Percentiles rank a stretch among this genome's conserved stretches.
Evolutionary conservation across 495 filamentous ascomycete genomes (phyloP).

Genomic region (Podospora fimiseda): DNA sequence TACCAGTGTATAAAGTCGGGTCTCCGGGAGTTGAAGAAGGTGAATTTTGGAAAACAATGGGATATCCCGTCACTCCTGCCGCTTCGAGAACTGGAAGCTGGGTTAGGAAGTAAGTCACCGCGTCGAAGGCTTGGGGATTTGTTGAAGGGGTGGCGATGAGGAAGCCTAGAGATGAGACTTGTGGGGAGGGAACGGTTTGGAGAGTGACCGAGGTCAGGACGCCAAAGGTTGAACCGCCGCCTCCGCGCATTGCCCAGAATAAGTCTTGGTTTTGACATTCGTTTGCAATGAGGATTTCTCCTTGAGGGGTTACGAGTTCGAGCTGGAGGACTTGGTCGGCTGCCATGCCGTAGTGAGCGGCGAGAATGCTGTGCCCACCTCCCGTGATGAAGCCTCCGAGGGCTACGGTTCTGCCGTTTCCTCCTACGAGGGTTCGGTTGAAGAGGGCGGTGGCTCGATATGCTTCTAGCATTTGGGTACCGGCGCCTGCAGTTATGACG

Average conservation of each 20-base stretch:
- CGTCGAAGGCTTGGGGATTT: slow-evolving; percentile 17
- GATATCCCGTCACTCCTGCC: slow-evolving; percentile 36
- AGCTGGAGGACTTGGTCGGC: slow-evolving; percentile 58
- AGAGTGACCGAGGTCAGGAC: slow-evolving; percentile 53
- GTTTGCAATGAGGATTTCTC: slow-evolving; percentile 48
- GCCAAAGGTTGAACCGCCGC: slow-evolving; percentile 60
- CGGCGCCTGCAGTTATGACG: slow-evolving; percentile 36
- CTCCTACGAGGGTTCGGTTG: slow-evolving; percentile 35
- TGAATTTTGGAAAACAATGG: slow-evolving; percentile 21
- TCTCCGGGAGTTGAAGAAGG: slow-evolving; percentile 9
- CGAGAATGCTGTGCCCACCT: slow-evolving; percentile 53
- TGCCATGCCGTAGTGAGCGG: slow-evolving; percentile 51
- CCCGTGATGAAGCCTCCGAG: slow-evolving; percentile 53
- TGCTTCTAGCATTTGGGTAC: slow-evolving; percentile 31
- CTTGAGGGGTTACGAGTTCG: slow-evolving; percentile 52
- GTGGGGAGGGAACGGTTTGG: slow-evolving; percentile 29
- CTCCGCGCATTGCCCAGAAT: slow-evolving; percentile 63
- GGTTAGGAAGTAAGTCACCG: slow-evolving; percentile 34
- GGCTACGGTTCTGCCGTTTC: slow-evolving; percentile 21
- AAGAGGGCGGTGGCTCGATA: slow-evolving; percentile 25
- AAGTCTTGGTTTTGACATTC: slow-evolving; percentile 53
- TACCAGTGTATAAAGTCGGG: slow-evolving; percentile 19
- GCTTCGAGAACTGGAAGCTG: slow-evolving; percentile 31
- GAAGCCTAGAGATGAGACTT: slow-evolving; percentile 18
- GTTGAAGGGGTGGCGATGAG: slow-evolving; percentile 10